Evolutionary conservation across 2,329 filamentous ascomycete species (phyloP), one percentile per base, ranked within the genome.

Genomic region (Talaromyces sp.): DNA sequence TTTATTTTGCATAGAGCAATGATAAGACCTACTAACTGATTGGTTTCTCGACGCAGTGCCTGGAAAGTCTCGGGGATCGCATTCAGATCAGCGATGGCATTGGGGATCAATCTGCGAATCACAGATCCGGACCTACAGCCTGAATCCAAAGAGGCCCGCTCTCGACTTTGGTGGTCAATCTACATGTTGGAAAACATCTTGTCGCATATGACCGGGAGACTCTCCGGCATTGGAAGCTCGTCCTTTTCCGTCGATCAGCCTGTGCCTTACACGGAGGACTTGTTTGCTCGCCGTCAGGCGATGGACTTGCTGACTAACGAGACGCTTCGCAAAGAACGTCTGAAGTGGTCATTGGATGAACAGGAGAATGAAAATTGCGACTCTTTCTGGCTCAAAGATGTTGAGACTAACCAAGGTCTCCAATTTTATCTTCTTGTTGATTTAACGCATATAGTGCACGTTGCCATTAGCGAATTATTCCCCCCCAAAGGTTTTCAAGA

Each of bases 91-190:
- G 76, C 78, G 5, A 69, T 78, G 19, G 75, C 78, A 0, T 68
- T 82, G 2, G 80, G 78, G 0, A 73, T 81, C 49, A 80, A 81
- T 49, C 72, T 82, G 43, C 74, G 73, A 24, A 75, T 79, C n/a
- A 74, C 73, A 31, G 78, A 78, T 49, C 68, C 69, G 10, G 71
- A 71, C 8, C 73, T 77, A n/a, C 69, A 75, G 24, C 69, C 74
- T 41, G 70, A 70, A 3, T 74, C 78, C 3, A 81, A 78, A 67
- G 79, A 80, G 70, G 74, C 76, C 14, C n/a, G n/a, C n/a, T n/a
- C n/a, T n/a, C n/a, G n/a, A n/a, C n/a, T n/a, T n/a, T n/a, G n/a
- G n/a, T n/a, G 78, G 76, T 76, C 78, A 3, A 74, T 81, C 22
- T 79, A 76, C 31, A 68, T 71, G 9, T 68, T 81, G 2, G 79